Evolutionary conservation across 2,329 filamentous ascomycete genomes (phyloP).

Genomic region (Clarireedia sp.): DNA sequence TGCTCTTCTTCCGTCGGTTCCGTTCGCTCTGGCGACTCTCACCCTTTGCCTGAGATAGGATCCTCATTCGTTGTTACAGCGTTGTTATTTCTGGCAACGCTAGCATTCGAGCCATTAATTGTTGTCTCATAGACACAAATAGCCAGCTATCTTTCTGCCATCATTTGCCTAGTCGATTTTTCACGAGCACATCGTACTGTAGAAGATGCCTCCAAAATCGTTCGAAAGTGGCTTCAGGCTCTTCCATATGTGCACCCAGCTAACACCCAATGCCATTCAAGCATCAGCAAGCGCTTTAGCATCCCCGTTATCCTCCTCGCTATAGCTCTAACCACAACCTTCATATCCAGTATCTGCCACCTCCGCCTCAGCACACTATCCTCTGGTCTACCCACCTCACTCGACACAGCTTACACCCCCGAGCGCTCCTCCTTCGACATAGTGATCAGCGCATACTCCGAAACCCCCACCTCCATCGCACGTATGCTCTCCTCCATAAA

Average conservation of each 20-base stretch:
- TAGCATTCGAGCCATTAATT: conserved; percentile 14
- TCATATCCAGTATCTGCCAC: not conserved
- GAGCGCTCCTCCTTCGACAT: conserved; percentile 23
- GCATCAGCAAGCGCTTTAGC: too few species aligned
- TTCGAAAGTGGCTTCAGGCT: conserved; percentile 1
- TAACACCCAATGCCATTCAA: too few species aligned
- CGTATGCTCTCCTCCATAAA: conserved; percentile 18
- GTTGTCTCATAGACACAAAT: conserved; percentile 18
- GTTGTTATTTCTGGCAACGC: conserved; percentile 11
- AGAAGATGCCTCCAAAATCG: not conserved
- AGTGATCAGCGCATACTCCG: conserved; percentile 23
- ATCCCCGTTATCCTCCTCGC: too few species aligned
- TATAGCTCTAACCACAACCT: too few species aligned
- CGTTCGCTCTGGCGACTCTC: conserved; percentile 10
- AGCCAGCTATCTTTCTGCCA: conserved; percentile 10
- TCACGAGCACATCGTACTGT: not conserved
- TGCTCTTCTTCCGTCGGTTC: conserved; percentile 12
- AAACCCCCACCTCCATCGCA: conserved; percentile 17
- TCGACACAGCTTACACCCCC: conserved; percentile 15
- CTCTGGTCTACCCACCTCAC: conserved; percentile 3
- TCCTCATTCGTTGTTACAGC: conserved; percentile 13
- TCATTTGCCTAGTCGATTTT: not conserved
- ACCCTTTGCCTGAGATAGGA: conserved; percentile 8
- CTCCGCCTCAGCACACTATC: not conserved
- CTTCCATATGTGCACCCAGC: conserved; percentile 5